These are phyloP conservation scores for Stylonectria norvegica DNA, from an alignment of 2,329 filamentous ascomycete species.

Conservation along the genomic window DNA sequence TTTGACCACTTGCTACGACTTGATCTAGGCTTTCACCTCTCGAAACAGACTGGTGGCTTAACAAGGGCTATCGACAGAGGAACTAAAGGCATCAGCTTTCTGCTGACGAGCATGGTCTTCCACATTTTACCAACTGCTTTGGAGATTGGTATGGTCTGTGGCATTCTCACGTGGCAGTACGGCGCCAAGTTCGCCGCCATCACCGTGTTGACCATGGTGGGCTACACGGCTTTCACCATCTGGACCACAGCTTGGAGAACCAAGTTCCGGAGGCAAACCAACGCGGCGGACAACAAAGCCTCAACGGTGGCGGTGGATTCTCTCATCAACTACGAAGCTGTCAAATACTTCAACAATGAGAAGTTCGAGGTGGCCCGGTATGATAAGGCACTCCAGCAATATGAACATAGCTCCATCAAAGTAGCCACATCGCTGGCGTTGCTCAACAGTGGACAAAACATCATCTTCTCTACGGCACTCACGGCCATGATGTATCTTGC, in stretches of 20 bases:
- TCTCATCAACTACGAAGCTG: conserved; percentile 96
- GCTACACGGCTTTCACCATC: conserved; percentile 96
- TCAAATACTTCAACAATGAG: conserved; percentile 99
- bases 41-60: conserved; percentile 89
- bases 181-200: conserved; percentile 88
- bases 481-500: conserved; percentile 99
- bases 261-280: conserved; percentile 91
- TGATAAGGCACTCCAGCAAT: conserved; percentile 78
- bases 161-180: conserved; percentile 95
- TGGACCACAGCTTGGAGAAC: conserved; percentile 95
- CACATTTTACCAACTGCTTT: conserved; percentile 91
- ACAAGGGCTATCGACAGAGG: conserved; percentile 93
- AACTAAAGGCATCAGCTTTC: conserved; percentile 96
- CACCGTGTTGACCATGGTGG: conserved; percentile 84
- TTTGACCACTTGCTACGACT: conserved; percentile 86
- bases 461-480: conserved; percentile 92
- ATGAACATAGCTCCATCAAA: conserved; percentile 94
- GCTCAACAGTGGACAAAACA: conserved; percentile 90
- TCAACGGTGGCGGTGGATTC: conserved; percentile 96
- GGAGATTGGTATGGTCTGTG: conserved; percentile 93
- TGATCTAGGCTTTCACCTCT: conserved; percentile 90
- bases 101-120: conserved; percentile 97
- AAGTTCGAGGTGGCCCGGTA: conserved; percentile 90
- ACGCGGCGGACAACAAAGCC: conserved; percentile 92
- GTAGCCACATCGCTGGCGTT: conserved; percentile 90